Evolutionary conservation across 345 rosid genomes (phyloP), one percentile per base, ranked within the genome.

Genomic region (Brassica rapa): DNA sequence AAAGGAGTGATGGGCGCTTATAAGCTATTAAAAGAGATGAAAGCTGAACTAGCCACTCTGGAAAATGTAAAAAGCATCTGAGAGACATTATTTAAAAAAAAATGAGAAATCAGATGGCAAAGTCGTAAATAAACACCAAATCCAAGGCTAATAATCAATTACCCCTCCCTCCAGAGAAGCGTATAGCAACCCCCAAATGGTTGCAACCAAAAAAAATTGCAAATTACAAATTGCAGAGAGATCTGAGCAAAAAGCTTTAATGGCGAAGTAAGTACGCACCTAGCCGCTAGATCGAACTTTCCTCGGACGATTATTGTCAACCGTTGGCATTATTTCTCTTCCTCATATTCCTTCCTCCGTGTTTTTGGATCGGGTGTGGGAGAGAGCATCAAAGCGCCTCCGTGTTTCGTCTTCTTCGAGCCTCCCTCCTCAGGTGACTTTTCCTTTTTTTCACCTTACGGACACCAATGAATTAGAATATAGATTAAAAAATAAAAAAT

Each of bases 231-330:
- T 72, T 25, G 29, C 2, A 49, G 43, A 46, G 79, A 59, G 63
- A 59, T 85, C 86, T 83, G 88, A 82, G 87, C 81, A 49, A 24
- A 56, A n/a, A 63, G 75, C 81, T 82, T 77, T 85, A 35, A 30
- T 82, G 75, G 82, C 46, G 37, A 69, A 64, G 63, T 64, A 37
- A 37, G 60, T 82, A 33, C 73, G 21, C 21, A 19, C 80, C 49
- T 66, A 62, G 61, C 73, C 77, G 72, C 33, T 51, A 39, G 57
- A 75, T 51, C 43, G 37, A 35, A 23, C 21, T 5, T 10, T 12
- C 30, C 30, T 27, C 30, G 5, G 30, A 27, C 21, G 14, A n/a
- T 74, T 67, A 46, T 37, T 68, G 5, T 72, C 67, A 24, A 29
- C 75, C 70, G 29, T 76, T 37, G 41, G 81, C 70, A 12, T 79